Conservation (phyloP, 2,329 filamentous ascomycete genomes). For the Akanthomyces muscarius region DNA sequence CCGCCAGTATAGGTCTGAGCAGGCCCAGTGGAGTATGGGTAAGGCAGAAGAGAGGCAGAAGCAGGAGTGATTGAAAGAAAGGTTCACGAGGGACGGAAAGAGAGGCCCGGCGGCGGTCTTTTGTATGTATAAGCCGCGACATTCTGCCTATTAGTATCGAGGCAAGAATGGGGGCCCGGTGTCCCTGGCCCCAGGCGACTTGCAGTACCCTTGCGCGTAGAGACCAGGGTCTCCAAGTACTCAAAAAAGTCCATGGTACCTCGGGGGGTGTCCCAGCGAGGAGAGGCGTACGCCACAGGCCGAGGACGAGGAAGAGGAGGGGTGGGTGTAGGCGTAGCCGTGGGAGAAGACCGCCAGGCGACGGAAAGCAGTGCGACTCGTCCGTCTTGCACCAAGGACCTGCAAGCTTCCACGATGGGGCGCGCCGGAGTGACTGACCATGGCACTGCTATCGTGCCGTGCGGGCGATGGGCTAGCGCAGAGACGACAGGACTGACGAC, state of each 20-base stretch:
- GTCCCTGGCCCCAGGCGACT: neutral
- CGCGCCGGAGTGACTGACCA: neutral
- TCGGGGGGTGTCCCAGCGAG: neutral
- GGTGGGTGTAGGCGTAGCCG: neutral
- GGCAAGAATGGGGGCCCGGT: slow-evolving; percentile 6
- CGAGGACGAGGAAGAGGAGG: neutral
- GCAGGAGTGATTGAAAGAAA: slow-evolving; percentile 6
- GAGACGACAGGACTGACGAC: neutral
- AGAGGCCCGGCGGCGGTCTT: slow-evolving; percentile 14
- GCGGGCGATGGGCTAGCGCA: slow-evolving; percentile 14
- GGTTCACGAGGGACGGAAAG: slow-evolving; percentile 5
- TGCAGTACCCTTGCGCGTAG: slow-evolving; percentile 9
- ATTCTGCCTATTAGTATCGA: slow-evolving; percentile 11
- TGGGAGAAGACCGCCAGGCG: neutral
- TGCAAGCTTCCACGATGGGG: slow-evolving; percentile 5
- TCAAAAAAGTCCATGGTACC: slow-evolving; percentile 10
- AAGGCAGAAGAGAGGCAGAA: slow-evolving; percentile 7
- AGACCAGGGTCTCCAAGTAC: slow-evolving; percentile 5
- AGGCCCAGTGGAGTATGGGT: slow-evolving; percentile 3
- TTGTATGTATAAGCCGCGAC: slow-evolving; percentile 16
- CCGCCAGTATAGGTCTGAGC: slow-evolving; percentile 5
- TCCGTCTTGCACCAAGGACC: neutral
- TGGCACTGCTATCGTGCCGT: neutral
- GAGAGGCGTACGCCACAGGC: neutral
- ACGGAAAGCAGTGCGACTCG: slow-evolving; percentile 1